Evolutionary conservation across 306 rosid genomes (phyloP).

Genomic region (Rosa rugosa): DNA sequence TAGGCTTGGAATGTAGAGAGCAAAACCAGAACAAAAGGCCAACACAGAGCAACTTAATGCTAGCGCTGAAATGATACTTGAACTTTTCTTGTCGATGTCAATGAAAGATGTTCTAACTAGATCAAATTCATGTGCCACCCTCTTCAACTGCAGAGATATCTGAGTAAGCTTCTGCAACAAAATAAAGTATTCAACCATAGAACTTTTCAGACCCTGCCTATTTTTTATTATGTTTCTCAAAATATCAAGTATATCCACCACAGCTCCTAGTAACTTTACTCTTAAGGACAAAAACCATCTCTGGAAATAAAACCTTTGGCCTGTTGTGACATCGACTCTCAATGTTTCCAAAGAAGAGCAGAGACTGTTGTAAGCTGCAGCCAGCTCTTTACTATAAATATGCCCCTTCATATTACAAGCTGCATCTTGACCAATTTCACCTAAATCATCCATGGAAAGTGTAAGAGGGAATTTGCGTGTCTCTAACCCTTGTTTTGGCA

Average conservation of each 20-base stretch:
- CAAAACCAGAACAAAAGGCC: slow-evolving; percentile 52
- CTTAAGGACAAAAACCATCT: slow-evolving; percentile 64
- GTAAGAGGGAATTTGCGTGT: slow-evolving; percentile 22
- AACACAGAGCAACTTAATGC: slow-evolving; percentile 53
- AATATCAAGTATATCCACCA: slow-evolving; percentile 32
- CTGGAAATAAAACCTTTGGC: slow-evolving; percentile 51
- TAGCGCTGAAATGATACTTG: slow-evolving; percentile 43
- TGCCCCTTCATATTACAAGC: slow-evolving; percentile 17
- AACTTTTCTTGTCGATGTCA: slow-evolving; percentile 53
- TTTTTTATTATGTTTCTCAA: slow-evolving; percentile 22
- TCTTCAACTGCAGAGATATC: slow-evolving; percentile 39
- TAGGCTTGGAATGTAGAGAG: slow-evolving; percentile 36
- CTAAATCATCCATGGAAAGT: slow-evolving; percentile 12
- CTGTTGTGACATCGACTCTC: slow-evolving; percentile 31
- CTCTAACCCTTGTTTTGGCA: slow-evolving; percentile 36
- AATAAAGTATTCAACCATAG: slow-evolving; percentile 17
- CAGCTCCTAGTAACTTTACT: slow-evolving; percentile 42
- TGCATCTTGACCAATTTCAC: slow-evolving; percentile 26
- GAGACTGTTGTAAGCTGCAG: slow-evolving; percentile 39
- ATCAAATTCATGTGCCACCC: slow-evolving; percentile 48
- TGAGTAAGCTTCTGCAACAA: slow-evolving; percentile 32
- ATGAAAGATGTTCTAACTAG: slow-evolving; percentile 45
- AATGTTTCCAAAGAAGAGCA: slow-evolving; percentile 51
- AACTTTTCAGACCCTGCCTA: slow-evolving; percentile 20
- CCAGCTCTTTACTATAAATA: slow-evolving; percentile 32